Conservation (phyloP, 2,329 filamentous ascomycete species). For the Trichoderma brevicompactum region DNA sequence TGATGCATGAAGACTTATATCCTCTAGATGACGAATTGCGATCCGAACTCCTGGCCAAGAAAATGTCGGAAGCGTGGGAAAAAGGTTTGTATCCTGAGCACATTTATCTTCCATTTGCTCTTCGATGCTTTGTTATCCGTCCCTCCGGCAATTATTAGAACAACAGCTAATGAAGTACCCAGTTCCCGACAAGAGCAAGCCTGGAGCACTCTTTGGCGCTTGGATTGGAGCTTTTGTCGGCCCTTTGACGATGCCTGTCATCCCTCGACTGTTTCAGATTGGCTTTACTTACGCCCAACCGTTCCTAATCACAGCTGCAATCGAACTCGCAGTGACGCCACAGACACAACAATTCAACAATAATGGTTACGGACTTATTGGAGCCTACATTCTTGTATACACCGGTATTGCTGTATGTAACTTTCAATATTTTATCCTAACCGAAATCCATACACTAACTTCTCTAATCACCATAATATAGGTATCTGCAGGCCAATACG, state of each 20-base stretch:
- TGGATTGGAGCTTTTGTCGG: constrained; percentile 29
- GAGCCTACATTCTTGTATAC: constrained; percentile 38
- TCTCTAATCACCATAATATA: too few species aligned
- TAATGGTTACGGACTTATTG: constrained; percentile 37
- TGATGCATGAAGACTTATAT: constrained; percentile 46
- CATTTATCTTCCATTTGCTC: background rate
- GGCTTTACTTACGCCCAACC: constrained; percentile 38
- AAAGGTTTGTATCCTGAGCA: constrained; percentile 23
- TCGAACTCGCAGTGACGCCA: constrained; percentile 31
- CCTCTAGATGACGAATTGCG: constrained; percentile 33
- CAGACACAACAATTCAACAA: constrained; percentile 33
- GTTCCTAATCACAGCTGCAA: constrained; percentile 35
- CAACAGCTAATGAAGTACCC: background rate
- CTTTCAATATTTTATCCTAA: too few species aligned
- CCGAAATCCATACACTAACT: background rate
- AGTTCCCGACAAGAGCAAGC: constrained; percentile 32
- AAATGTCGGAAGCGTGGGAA: constrained; percentile 33
- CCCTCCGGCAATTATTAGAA: background rate
- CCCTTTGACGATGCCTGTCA: constrained; percentile 29
- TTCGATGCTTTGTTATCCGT: background rate
- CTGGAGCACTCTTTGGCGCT: constrained; percentile 27
- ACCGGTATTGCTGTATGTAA: constrained; percentile 35
- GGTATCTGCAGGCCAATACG: too few species aligned
- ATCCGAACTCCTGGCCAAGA: constrained; percentile 30
- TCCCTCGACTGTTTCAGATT: constrained; percentile 34